Percentiles rank a stretch among this genome's conserved stretches.
phyloP scores from a whole-genome alignment of 2,329 filamentous ascomycete species.

The Alternaria atra region DNA sequence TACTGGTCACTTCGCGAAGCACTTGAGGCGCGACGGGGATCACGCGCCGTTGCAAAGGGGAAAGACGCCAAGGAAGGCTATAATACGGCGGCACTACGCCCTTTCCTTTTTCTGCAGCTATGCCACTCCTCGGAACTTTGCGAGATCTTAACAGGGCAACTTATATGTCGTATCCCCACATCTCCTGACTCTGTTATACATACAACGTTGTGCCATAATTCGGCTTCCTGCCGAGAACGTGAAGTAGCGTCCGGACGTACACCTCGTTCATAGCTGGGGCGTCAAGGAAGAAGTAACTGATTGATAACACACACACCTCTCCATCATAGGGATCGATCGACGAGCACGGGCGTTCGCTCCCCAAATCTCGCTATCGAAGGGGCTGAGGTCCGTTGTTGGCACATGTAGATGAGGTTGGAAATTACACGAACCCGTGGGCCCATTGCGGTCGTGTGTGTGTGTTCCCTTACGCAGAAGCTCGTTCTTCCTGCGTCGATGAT shows the following conservation, averaged over 20 bases:
- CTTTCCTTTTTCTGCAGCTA: neutral
- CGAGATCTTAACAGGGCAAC: conserved; percentile 1
- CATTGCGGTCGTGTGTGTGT: neutral
- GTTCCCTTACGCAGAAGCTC: neutral
- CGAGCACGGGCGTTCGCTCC: neutral
- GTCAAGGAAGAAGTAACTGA: neutral
- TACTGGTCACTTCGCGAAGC: neutral
- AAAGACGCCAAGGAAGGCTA: conserved; percentile 4
- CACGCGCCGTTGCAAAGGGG: conserved; percentile 4
- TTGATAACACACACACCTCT: neutral
- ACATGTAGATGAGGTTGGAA: conserved; percentile 3
- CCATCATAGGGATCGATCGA: neutral
- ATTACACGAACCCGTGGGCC: neutral
- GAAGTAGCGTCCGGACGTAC: no score
- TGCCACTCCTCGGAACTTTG: neutral
- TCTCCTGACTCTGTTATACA: neutral
- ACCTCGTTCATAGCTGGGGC: neutral
- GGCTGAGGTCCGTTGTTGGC: neutral
- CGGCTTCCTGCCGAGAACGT: neutral
- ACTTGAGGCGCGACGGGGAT: conserved; percentile 1
- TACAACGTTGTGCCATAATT: neutral
- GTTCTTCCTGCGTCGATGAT: neutral
- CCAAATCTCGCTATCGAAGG: neutral
- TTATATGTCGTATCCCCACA: conserved; percentile 1
- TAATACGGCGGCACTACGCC: conserved; percentile 5